Evolutionary conservation across 2,329 filamentous ascomycete genomes (phyloP).

Genomic region (Aspergillus latus): DNA sequence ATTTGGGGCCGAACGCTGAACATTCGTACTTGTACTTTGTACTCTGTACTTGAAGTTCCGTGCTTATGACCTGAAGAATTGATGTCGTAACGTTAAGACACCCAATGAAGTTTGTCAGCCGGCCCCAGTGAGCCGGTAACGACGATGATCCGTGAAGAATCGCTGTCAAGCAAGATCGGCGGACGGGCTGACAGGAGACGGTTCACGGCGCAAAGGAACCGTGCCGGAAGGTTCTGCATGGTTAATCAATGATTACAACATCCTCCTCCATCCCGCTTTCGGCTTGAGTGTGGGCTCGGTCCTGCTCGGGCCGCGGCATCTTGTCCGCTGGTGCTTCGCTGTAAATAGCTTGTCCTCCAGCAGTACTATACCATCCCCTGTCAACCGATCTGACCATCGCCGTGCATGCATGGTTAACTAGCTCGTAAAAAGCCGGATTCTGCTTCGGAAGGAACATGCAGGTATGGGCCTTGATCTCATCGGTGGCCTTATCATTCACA

Average conservation of each 20-base stretch:
- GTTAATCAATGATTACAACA: constrained; percentile 36
- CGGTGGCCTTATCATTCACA: constrained; percentile 73
- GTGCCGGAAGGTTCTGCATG: constrained; percentile 2
- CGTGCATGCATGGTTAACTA: constrained; percentile 41
- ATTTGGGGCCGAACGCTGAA: background rate
- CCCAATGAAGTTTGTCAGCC: constrained; percentile 2
- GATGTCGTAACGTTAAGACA: background rate
- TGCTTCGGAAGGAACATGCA: constrained; percentile 48
- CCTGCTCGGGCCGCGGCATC: constrained; percentile 18
- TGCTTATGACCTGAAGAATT: background rate
- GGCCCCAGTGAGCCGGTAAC: background rate
- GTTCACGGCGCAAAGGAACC: background rate
- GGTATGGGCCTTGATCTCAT: constrained; percentile 79
- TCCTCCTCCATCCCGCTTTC: constrained; percentile 32
- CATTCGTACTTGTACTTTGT: background rate
- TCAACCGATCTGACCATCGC: constrained; percentile 42
- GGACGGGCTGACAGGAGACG: background rate
- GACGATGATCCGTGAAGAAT: constrained; percentile 1
- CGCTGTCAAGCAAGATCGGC: background rate
- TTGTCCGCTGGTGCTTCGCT: constrained; percentile 20
- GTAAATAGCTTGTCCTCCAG: constrained; percentile 23
- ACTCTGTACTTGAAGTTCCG: background rate
- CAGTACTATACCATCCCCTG: constrained; percentile 39
- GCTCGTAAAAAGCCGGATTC: constrained; percentile 46
- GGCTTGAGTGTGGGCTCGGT: constrained; percentile 11